Base-by-base conservation (phyloP, 2,329 filamentous ascomycete species). In the Penicillium italicum region DNA sequence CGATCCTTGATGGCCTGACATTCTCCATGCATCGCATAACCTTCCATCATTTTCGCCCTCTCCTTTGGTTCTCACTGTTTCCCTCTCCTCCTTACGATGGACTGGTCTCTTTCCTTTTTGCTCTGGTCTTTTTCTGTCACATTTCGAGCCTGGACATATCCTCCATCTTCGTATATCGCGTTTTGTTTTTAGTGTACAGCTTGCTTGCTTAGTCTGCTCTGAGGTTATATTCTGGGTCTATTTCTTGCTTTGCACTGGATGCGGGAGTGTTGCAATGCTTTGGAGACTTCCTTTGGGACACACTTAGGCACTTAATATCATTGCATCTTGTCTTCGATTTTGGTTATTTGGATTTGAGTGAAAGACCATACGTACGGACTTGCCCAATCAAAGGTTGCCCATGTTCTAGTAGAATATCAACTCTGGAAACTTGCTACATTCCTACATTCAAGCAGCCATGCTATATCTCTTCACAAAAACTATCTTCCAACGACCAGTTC, bases 1-100 rank as follows among this genome's bases (percentile, higher is more conserved):
- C 62, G 56, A 63, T 63, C 61, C 58, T 63, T 62, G 28, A 62
- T 57, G 56, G 61, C 60, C 62, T 61, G 55, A 60, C 48, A 44
- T 44, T 50, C 51, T 52, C 16, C 42, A 37, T 47, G 26, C 36
- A 26, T 43, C 22, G 48, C 48, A 44, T 44, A 50, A 11, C 48
- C 37, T 44, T 24, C 46, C 14, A 31, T 50, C 37, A 7, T 34
- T 50, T 26, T 44, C 10, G 11, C 16, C 36, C 10, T 49, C 12
- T 22, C 14, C 26, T 18, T 33, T 22, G 10, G 9, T 34, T 20
- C n/a, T 20, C 36, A 16, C 30, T n/a, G 30, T 34, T 33, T 48
- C 40, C 53, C 57, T 57, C 58, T 59, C 55, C 55, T 58, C 61
- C 63, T 47, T 52, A 55, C 61, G 33, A 47, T 60, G 49, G 24